Evolutionary conservation across 1,139 yeast genomes (phyloP).

Genomic region (Kazachstania sp.): DNA sequence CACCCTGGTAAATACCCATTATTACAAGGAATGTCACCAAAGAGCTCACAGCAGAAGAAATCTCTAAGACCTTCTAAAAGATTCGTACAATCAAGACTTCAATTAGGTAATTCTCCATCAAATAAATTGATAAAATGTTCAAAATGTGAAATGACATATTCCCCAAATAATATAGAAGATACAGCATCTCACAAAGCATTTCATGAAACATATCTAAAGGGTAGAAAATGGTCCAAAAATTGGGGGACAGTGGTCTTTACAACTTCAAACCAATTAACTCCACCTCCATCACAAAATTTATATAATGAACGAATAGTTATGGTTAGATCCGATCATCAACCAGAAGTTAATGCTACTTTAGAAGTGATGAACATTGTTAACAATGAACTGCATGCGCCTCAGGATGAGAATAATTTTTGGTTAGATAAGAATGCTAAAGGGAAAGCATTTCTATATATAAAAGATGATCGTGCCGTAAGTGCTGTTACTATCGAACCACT

Average conservation of each 20-base stretch:
- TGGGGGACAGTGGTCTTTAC: constrained; percentile 20
- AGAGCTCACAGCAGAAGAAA: neutral
- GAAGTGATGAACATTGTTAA: constrained; percentile 26
- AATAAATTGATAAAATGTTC: constrained; percentile 16
- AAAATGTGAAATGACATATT: constrained; percentile 27
- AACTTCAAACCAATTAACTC: neutral
- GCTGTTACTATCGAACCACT: constrained; percentile 25
- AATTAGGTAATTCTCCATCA: constrained; percentile 10
- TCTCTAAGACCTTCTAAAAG: constrained; percentile 1
- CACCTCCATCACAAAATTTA: constrained; percentile 1
- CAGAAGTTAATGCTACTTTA: constrained; percentile 24
- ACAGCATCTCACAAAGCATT: constrained; percentile 16
- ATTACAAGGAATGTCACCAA: neutral
- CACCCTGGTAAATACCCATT: too few relatives aligned
- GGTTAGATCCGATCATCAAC: constrained; percentile 15
- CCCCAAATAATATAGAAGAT: constrained; percentile 16
- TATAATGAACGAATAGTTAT: constrained; percentile 16
- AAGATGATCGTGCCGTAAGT: constrained; percentile 25
- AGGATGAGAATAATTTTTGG: constrained; percentile 30
- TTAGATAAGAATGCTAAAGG: constrained; percentile 15
- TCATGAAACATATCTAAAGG: constrained; percentile 25
- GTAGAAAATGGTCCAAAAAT: constrained; percentile 24
- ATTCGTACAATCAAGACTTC: constrained; percentile 19
- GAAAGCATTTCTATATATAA: constrained; percentile 26
- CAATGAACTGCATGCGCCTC: constrained; percentile 29